These are phyloP conservation scores for Cryphonectria naterciae DNA, from an alignment of 2,329 filamentous ascomycete genomes.

Conservation along the genomic window DNA sequence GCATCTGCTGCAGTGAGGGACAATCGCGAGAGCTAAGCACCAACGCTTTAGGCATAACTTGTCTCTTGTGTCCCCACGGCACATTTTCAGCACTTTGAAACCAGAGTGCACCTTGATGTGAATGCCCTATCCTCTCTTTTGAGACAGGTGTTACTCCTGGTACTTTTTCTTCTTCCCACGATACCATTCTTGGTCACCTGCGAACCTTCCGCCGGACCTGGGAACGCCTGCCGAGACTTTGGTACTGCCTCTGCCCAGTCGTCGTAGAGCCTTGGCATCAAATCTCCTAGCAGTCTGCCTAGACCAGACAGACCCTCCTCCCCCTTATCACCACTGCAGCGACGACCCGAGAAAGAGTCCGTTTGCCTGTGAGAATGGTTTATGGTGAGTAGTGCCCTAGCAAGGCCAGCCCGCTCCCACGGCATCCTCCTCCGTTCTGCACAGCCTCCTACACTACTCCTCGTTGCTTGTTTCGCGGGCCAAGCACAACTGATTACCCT, in stretches of 20 bases:
- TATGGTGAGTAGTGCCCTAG: constrained; percentile 19
- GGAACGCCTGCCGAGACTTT: constrained; percentile 8
- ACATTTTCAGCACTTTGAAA: neutral
- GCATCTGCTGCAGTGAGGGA: neutral
- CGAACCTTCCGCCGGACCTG: neutral
- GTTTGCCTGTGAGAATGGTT: constrained; percentile 25
- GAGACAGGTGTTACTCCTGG: neutral
- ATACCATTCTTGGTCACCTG: neutral
- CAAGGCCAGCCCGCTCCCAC: neutral
- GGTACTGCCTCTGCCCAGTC: constrained; percentile 6
- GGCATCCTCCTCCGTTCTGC: neutral
- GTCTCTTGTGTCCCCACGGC: constrained; percentile 7
- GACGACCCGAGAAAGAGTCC: constrained; percentile 1
- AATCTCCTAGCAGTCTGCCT: constrained; percentile 8
- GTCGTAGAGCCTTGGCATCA: constrained; percentile 22
- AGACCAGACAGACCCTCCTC: neutral
- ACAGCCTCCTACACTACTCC: constrained; percentile 8
- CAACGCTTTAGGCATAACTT: constrained; percentile 12
- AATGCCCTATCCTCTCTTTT: too few species aligned
- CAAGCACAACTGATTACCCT: neutral
- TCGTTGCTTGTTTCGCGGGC: neutral
- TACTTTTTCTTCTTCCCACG: neutral
- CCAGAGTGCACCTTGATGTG: too few species aligned
- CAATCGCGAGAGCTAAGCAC: neutral
- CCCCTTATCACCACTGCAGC: constrained; percentile 1